Evolutionary conservation across 208 protist species (phyloP).

Genomic region (Wallacemonas sp.): DNA sequence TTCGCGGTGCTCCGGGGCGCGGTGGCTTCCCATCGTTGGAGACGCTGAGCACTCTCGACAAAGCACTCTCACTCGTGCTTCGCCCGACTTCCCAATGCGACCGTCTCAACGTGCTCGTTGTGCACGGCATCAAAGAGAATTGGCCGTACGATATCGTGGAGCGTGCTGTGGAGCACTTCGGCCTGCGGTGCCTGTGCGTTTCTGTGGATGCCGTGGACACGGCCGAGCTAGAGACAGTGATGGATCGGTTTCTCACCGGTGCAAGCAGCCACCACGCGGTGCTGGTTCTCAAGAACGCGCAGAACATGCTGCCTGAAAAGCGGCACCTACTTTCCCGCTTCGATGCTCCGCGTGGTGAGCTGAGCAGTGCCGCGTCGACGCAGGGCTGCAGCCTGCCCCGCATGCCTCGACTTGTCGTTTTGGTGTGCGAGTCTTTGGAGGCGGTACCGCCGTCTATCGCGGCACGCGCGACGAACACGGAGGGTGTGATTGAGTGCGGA

Average conservation of each 20-base stretch:
- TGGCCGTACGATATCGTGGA: slow-evolving; percentile 48
- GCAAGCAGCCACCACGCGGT: slow-evolving; percentile 25
- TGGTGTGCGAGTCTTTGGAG: slow-evolving; percentile 77
- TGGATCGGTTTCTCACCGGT: slow-evolving; percentile 31
- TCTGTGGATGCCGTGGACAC: slow-evolving; percentile 46
- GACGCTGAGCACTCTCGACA: background rate
- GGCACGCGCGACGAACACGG: slow-evolving; percentile 59
- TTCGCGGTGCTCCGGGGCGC: background rate
- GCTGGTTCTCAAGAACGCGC: slow-evolving; percentile 63
- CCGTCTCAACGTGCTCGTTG: slow-evolving; percentile 39
- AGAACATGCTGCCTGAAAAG: slow-evolving; percentile 32
- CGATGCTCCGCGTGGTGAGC: slow-evolving; percentile 13
- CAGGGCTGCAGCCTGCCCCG: too few species aligned
- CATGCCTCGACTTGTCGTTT: slow-evolving; percentile 38
- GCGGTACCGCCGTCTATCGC: slow-evolving; percentile 63
- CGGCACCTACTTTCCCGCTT: slow-evolving; percentile 53
- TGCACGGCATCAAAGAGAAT: slow-evolving; percentile 75
- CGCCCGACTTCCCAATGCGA: background rate
- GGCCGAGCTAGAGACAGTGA: slow-evolving; percentile 32
- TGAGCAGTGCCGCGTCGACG: background rate
- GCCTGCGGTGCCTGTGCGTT: slow-evolving; percentile 37
- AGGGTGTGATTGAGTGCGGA: slow-evolving; percentile 65
- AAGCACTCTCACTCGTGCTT: background rate
- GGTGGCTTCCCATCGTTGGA: background rate
- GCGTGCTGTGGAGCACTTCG: slow-evolving; percentile 32